Percentiles rank a stretch among this genome's conserved stretches.
These are phyloP conservation scores for Closterium sp. DNA, from an alignment of 139 green algal species.

Conservation along the genomic window DNA sequence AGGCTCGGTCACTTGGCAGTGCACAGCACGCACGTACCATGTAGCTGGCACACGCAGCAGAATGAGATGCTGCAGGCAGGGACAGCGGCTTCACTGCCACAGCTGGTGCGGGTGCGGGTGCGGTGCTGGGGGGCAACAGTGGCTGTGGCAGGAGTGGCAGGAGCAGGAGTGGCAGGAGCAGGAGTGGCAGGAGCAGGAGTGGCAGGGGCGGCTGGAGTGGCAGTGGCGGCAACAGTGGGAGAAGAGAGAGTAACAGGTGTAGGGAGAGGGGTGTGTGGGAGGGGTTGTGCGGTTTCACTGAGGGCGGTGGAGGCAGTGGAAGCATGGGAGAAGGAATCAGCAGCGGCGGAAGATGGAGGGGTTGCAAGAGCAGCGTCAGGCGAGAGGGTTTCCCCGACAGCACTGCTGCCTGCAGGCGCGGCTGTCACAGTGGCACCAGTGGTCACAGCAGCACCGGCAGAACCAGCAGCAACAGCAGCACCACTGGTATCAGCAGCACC, in stretches of 20 bases:
- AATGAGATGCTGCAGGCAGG: not conserved
- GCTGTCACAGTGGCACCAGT: not conserved
- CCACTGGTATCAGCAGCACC: too few species aligned
- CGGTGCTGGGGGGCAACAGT: not conserved
- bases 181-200: not conserved
- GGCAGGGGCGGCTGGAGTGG: not conserved
- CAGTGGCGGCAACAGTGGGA: not conserved
- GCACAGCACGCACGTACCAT: too few species aligned
- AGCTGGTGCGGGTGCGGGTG: too few species aligned
- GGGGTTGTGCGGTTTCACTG: not conserved
- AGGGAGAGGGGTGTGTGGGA: not conserved
- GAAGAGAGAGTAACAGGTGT: not conserved
- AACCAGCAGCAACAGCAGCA: too few species aligned
- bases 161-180: too few species aligned
- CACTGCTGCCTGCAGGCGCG: too few species aligned
- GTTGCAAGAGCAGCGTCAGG: too few species aligned
- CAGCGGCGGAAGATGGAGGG: not conserved
- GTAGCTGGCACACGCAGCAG: too few species aligned
- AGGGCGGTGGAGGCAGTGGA: not conserved
- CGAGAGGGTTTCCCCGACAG: too few species aligned
- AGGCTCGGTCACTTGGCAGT: too few species aligned
- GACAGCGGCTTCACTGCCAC: not conserved
- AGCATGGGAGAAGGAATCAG: not conserved
- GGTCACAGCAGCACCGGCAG: not conserved
- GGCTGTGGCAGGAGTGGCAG: not conserved